Evolutionary conservation across 2,329 filamentous ascomycete species (phyloP).

Genomic region (Aspergillus brunneoviolaceus): DNA sequence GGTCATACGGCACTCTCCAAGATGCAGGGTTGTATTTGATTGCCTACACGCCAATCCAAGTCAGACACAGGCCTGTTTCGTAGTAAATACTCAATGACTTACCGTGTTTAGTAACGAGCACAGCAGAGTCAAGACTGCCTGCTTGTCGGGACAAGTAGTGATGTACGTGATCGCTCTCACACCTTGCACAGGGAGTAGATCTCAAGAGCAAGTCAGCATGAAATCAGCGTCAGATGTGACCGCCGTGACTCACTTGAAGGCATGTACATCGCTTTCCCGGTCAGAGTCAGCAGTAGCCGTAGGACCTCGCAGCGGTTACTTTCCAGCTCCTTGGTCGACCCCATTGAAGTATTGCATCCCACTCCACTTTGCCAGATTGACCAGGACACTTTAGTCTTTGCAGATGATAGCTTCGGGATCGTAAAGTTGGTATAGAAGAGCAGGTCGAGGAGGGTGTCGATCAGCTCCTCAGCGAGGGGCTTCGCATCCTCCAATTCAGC

Average conservation of each 20-base stretch:
- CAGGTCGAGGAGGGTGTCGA: conserved; percentile 84
- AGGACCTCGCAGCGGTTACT: conserved; percentile 89
- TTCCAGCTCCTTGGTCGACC: conserved; percentile 87
- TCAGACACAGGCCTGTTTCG: not conserved
- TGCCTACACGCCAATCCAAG: conserved; percentile 55
- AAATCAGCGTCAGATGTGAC: not conserved
- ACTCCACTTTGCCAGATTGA: conserved; percentile 98
- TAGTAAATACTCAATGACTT: conserved; percentile 36
- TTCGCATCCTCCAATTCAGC: conserved; percentile 78
- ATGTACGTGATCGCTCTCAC: conserved; percentile 85
- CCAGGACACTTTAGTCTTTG: conserved; percentile 80
- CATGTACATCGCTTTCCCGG: conserved; percentile 92
- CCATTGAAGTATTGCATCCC: conserved; percentile 85
- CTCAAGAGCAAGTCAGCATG: conserved; percentile 32
- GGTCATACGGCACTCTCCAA: conserved; percentile 93
- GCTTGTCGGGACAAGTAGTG: conserved; percentile 83
- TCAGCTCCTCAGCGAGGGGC: conserved; percentile 85
- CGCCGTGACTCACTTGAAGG: conserved; percentile 59
- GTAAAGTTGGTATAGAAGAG: conserved; percentile 92
- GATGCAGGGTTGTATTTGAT: conserved; percentile 93
- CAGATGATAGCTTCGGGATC: conserved; percentile 68
- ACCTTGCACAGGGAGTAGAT: conserved; percentile 74
- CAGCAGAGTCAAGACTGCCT: conserved; percentile 81
- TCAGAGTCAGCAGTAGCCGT: conserved; percentile 77
- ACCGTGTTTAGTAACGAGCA: conserved; percentile 95